Conservation (phyloP, 768 basidiomycete genomes). For the Dentipellis fragilis region DNA sequence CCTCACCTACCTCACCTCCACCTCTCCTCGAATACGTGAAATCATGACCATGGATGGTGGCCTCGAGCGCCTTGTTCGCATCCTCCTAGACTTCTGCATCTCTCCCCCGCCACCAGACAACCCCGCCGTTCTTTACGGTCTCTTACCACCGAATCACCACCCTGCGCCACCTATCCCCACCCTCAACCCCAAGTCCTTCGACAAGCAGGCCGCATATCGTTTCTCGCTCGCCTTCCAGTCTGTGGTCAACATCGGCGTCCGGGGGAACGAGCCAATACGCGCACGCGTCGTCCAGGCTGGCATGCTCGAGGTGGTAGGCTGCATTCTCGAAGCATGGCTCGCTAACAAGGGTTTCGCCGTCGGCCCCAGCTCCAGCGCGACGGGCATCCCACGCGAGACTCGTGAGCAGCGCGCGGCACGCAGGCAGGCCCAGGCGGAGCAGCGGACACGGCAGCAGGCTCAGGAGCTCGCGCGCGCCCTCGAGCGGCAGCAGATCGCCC, state of each 20-base stretch:
- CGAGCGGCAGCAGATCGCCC: slow-evolving; percentile 31
- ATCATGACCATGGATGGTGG: slow-evolving; percentile 98
- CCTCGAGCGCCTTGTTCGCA: slow-evolving; percentile 87
- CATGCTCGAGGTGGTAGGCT: slow-evolving; percentile 86
- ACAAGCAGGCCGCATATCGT: slow-evolving; percentile 79
- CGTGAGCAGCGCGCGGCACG: slow-evolving; percentile 63
- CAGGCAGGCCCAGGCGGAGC: slow-evolving; percentile 43
- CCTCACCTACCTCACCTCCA: slow-evolving; percentile 92
- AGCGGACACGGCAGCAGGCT: slow-evolving; percentile 52
- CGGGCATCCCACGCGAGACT: slow-evolving; percentile 63
- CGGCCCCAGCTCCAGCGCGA: slow-evolving; percentile 69
- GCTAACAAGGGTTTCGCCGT: slow-evolving; percentile 82
- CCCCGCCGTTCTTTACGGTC: slow-evolving; percentile 66
- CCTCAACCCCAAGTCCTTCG: slow-evolving; percentile 59
- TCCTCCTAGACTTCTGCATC: slow-evolving; percentile 82
- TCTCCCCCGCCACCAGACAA: slow-evolving; percentile 77
- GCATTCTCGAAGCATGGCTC: slow-evolving; percentile 89
- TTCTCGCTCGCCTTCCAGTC: slow-evolving; percentile 95
- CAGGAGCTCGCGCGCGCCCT: slow-evolving; percentile 47
- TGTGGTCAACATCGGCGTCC: slow-evolving; percentile 92
- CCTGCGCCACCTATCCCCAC: slow-evolving; percentile 47
- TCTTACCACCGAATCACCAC: slow-evolving; percentile 52
- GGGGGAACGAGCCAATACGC: slow-evolving; percentile 87
- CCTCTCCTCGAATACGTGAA: slow-evolving; percentile 94
- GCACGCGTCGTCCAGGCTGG: slow-evolving; percentile 92